phyloP scores from a whole-genome alignment of 75 land plant species.

The Pinus taeda region DNA sequence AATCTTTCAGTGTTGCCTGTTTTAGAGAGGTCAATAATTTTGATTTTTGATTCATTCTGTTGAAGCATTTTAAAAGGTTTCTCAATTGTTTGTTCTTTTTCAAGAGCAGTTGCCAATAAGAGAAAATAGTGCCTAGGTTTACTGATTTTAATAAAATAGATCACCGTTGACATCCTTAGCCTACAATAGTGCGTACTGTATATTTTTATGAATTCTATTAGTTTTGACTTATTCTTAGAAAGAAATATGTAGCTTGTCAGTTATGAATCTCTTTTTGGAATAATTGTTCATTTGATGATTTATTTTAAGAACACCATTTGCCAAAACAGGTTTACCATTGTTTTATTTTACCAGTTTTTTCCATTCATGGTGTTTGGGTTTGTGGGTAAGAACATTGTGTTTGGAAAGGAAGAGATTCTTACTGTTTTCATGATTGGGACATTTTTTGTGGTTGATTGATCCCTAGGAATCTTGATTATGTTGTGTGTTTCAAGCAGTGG shows the following conservation, averaged over 20 bases:
- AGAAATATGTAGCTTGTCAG: no score
- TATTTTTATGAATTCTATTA: no score
- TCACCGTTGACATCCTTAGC: no score
- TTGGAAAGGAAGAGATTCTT: background rate
- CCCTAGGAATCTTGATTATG: background rate
- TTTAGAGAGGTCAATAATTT: no score
- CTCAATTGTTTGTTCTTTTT: background rate
- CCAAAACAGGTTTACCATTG: background rate
- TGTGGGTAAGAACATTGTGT: background rate
- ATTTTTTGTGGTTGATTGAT: background rate
- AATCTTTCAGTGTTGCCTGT: no score
- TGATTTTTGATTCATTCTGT: background rate
- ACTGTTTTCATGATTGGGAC: background rate
- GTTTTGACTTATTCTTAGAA: no score
- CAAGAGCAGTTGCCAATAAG: background rate
- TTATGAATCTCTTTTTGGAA: no score
- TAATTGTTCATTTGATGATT: background rate
- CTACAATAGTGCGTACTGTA: no score
- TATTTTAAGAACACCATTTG: background rate
- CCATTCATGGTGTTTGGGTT: background rate
- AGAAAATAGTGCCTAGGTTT: background rate
- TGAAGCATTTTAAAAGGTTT: background rate
- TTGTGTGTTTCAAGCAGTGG: constrained; percentile 6
- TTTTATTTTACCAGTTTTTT: no score
- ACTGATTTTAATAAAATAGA: background rate